Evolutionary conservation across 306 rosid species (phyloP).

Genomic region (Cyclanthera cordifolia): DNA sequence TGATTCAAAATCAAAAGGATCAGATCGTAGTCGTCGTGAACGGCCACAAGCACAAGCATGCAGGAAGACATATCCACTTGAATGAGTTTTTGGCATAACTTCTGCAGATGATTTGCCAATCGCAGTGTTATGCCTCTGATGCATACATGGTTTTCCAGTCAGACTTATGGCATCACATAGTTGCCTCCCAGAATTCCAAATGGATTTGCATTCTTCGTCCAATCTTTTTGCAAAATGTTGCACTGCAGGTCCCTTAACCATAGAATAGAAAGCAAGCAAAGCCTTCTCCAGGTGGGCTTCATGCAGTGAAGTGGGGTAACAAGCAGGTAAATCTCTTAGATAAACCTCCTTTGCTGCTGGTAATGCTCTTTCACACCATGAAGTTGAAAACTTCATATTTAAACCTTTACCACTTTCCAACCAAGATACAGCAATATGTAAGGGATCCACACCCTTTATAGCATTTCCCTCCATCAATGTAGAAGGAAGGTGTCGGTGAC

Average conservation of each 20-base stretch:
- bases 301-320: constrained; percentile 70
- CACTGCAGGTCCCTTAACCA: constrained; percentile 78
- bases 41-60: constrained; percentile 94
- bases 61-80: constrained; percentile 75
- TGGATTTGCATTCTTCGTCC: constrained; percentile 71
- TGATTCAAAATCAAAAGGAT: constrained; percentile 85
- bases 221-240: constrained; percentile 49
- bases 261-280: constrained; percentile 52
- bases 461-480: constrained; percentile 37
- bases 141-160: constrained; percentile 87
- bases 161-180: constrained; percentile 85
- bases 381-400: constrained; percentile 57
- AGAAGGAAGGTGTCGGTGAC: constrained; percentile 31
- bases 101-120: constrained; percentile 22
- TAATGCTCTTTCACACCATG: constrained; percentile 70
- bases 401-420: constrained; percentile 63
- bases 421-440: constrained; percentile 71
- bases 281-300: constrained; percentile 62
- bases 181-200: constrained; percentile 87
- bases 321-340: constrained; percentile 65
- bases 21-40: constrained; percentile 48
- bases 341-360: constrained; percentile 79
- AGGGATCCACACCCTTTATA: constrained; percentile 42
- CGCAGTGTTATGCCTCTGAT: constrained; percentile 59
- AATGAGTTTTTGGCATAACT: constrained; percentile 39